A percentile compares a stretch with the other conserved stretches of the same genome.
These are phyloP conservation scores for Lichtheimia ornata DNA, from an alignment of 371 early-diverging fungal genomes.

Conservation along the genomic window DNA sequence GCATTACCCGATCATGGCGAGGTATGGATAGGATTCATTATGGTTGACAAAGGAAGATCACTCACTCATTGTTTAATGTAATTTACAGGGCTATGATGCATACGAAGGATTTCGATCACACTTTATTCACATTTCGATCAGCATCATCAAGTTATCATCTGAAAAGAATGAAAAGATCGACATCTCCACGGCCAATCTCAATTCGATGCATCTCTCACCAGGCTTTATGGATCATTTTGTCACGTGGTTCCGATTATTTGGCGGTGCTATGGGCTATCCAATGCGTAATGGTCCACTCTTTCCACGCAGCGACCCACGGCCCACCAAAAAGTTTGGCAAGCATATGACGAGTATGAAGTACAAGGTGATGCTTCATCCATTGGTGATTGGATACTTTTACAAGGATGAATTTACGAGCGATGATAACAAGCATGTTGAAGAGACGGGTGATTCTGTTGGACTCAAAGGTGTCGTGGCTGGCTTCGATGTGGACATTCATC, in stretches of 20 bases:
- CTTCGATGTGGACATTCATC: conserved; percentile 53
- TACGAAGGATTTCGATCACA: conserved; percentile 69
- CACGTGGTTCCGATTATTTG: conserved; percentile 44
- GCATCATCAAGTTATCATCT: conserved; percentile 36
- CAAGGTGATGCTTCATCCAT: conserved; percentile 40
- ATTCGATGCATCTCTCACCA: conserved; percentile 49
- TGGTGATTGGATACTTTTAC: conserved; percentile 44
- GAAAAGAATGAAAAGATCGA: conserved; percentile 20
- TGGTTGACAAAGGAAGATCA: neutral
- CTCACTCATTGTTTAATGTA: neutral
- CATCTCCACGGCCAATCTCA: conserved; percentile 27
- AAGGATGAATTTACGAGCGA: conserved; percentile 33
- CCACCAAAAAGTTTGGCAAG: conserved; percentile 40
- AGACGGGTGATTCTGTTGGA: conserved; percentile 42
- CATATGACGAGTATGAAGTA: conserved; percentile 51
- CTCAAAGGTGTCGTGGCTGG: conserved; percentile 43
- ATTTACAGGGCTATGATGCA: conserved; percentile 53
- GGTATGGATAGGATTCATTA: conserved; percentile 25
- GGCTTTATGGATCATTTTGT: conserved; percentile 44
- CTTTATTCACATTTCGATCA: conserved; percentile 61
- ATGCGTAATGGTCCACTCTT: conserved; percentile 45
- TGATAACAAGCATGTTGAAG: conserved; percentile 16
- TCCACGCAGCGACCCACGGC: conserved; percentile 26
- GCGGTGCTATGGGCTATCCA: conserved; percentile 45
- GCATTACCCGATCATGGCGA: conserved; percentile 23